phyloP scores from a whole-genome alignment of 176 grass and related monocot genomes.

The Eremochloa ophiuroides region DNA sequence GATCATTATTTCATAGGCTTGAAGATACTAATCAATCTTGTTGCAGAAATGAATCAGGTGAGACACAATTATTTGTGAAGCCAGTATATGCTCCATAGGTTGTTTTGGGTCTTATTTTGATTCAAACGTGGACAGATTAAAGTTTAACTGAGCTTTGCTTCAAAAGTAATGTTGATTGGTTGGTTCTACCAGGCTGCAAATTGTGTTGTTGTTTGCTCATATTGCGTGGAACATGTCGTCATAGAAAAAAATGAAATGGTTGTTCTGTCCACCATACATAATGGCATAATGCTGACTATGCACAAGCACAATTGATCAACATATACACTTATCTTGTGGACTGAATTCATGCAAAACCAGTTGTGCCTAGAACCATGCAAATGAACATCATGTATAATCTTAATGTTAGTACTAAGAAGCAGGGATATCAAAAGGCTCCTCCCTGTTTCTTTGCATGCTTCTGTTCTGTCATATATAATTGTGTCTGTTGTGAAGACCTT shows the following conservation, averaged over 20 bases:
- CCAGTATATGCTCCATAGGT: neutral
- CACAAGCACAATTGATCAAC: neutral
- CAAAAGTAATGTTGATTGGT: constrained; percentile 7
- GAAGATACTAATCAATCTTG: constrained; percentile 88
- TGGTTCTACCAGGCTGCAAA: neutral
- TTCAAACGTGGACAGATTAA: constrained; percentile 4
- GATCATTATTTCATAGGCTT: constrained; percentile 98
- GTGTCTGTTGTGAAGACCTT: neutral
- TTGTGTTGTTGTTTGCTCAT: constrained; percentile 6
- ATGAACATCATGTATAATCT: neutral
- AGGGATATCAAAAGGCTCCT: neutral
- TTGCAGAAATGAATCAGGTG: constrained; percentile 98
- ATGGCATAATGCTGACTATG: neutral
- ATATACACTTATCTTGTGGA: neutral
- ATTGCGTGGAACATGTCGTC: neutral
- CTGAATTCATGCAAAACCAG: neutral
- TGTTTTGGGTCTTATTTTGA: neutral
- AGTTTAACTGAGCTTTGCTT: neutral
- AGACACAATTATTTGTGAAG: constrained; percentile 9
- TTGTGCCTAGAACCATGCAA: neutral
- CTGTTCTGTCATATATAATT: neutral
- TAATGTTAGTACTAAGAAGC: neutral
- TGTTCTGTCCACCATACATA: neutral
- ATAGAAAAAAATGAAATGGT: neutral
- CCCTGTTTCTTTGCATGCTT: neutral